Conservation (phyloP, 176 grass and related monocot genomes). For the Pontederia crassipes region DNA sequence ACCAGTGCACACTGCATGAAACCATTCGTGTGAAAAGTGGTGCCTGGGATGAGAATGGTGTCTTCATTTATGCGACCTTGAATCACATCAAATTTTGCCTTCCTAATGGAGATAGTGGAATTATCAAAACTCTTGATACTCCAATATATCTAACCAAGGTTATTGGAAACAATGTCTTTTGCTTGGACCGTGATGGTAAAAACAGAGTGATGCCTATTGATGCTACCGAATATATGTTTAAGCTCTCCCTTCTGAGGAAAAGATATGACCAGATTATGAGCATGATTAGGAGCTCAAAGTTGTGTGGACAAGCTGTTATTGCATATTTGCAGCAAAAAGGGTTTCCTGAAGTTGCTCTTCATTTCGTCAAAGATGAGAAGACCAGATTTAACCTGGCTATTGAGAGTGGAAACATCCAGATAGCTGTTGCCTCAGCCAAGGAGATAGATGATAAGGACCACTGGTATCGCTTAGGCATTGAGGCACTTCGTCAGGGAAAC, state of each 20-base stretch:
- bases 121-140: slow-evolving; percentile 87
- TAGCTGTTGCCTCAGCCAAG: slow-evolving; percentile 88
- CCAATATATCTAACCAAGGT: slow-evolving; percentile 95
- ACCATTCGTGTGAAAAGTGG: slow-evolving; percentile 99
- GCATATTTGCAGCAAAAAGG: slow-evolving; percentile 97
- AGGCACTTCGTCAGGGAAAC: slow-evolving; percentile 76
- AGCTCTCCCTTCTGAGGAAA: slow-evolving; percentile 71
- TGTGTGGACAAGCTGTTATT: slow-evolving; percentile 93
- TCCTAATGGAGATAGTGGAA: slow-evolving; percentile 91
- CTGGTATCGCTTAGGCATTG: slow-evolving; percentile 82
- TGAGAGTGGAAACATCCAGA: slow-evolving; percentile 93
- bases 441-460: slow-evolving; percentile 94
- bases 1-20: slow-evolving; percentile 81
- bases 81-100: slow-evolving; percentile 99
- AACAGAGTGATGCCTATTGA: slow-evolving; percentile 73
- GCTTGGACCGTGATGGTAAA: slow-evolving; percentile 90
- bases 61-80: slow-evolving; percentile 84
- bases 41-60: slow-evolving; percentile 94
- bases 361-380: slow-evolving; percentile 99
- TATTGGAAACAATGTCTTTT: slow-evolving; percentile 64
- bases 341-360: slow-evolving; percentile 97
- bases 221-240: slow-evolving; percentile 97
- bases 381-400: slow-evolving; percentile 91
- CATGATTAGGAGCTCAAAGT: slow-evolving; percentile 89
- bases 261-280: slow-evolving; percentile 93